Evolutionary conservation across 495 filamentous ascomycete species (phyloP).

Genomic region (Astrothelium subdiscretum): DNA sequence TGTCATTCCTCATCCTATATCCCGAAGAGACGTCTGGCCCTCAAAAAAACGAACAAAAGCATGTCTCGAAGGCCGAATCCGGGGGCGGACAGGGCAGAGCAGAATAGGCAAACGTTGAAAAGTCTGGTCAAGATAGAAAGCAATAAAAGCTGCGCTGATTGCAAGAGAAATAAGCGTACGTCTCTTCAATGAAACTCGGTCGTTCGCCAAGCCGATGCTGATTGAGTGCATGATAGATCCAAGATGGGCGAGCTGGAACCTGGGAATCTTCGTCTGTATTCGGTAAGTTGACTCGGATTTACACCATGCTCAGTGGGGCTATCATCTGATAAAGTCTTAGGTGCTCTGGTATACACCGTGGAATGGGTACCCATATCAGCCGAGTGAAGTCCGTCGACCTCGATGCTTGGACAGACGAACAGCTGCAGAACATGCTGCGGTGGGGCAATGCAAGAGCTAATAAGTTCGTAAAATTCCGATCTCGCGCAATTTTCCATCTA

Average conservation of each 20-base stretch:
- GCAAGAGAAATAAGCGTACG: conserved; percentile 95
- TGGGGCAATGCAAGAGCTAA: conserved; percentile 96
- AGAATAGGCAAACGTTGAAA: conserved; percentile 87
- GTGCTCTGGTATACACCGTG: conserved; percentile 94
- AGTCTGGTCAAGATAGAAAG: conserved; percentile 78
- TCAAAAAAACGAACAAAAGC: conserved; percentile 7
- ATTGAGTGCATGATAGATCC: conserved; percentile 50
- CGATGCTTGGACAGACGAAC: conserved; percentile 97
- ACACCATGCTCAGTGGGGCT: neutral
- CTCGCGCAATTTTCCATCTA: neutral
- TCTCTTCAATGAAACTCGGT: conserved; percentile 3
- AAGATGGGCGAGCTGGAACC: conserved; percentile 96
- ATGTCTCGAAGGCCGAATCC: conserved; percentile 90
- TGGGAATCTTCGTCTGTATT: conserved; percentile 94
- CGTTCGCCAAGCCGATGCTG: conserved; percentile 6
- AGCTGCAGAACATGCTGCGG: conserved; percentile 76
- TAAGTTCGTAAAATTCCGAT: conserved; percentile 44
- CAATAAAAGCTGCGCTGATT: conserved; percentile 96
- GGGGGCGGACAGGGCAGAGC: conserved; percentile 70
- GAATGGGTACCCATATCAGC: conserved; percentile 98
- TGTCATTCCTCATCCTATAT: neutral
- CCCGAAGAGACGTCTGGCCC: neutral
- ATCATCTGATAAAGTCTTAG: conserved; percentile 7
- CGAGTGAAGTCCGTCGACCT: conserved; percentile 96
- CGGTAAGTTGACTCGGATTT: conserved; percentile 34